These are phyloP conservation scores for Aspergillus aculeatinus DNA, from an alignment of 2,329 filamentous ascomycete genomes.

Conservation along the genomic window DNA sequence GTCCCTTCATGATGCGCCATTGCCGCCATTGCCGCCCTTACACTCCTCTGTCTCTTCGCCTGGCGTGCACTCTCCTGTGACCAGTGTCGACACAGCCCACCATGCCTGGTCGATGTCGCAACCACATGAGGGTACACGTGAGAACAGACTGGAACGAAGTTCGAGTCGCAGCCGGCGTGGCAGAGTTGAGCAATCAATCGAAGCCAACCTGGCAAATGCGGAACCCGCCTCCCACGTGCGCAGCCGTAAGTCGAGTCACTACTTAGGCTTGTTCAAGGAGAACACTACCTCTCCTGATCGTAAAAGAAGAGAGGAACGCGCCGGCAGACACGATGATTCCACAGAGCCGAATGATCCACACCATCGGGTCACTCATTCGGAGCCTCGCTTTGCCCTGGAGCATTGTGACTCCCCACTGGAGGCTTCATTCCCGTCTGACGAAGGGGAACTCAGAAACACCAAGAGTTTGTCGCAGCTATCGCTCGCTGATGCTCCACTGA, in stretches of 20 bases:
- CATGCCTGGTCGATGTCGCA: slow-evolving; percentile 25
- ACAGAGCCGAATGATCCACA: slow-evolving; percentile 18
- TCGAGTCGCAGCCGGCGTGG: slow-evolving; percentile 45
- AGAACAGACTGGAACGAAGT: slow-evolving; percentile 36
- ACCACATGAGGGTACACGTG: slow-evolving; percentile 22
- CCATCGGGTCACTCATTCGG: slow-evolving; percentile 8
- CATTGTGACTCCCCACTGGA: slow-evolving; percentile 16
- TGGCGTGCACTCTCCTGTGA: slow-evolving; percentile 19
- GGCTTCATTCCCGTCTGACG: slow-evolving; percentile 11
- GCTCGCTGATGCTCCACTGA: slow-evolving; percentile 24
- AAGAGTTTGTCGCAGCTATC: slow-evolving; percentile 32
- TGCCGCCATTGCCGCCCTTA: slow-evolving; percentile 19
- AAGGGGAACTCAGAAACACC: slow-evolving; percentile 20
- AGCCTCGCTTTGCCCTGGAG: slow-evolving; percentile 15
- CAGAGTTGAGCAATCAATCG: slow-evolving; percentile 61
- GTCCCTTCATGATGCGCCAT: slow-evolving; percentile 28
- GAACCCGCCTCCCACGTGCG: slow-evolving; percentile 56
- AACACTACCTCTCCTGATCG: slow-evolving; percentile 56
- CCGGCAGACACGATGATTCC: slow-evolving; percentile 35
- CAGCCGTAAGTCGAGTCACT: slow-evolving; percentile 66
- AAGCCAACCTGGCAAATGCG: slow-evolving; percentile 60
- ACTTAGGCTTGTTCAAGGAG: slow-evolving; percentile 64
- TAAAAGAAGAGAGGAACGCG: slow-evolving; percentile 50
- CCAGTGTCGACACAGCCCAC: slow-evolving; percentile 22
- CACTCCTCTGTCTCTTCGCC: slow-evolving; percentile 23